Evolutionary conservation across 805 yeast genomes (phyloP).

Genomic region (Schwanniomyces sp.): DNA sequence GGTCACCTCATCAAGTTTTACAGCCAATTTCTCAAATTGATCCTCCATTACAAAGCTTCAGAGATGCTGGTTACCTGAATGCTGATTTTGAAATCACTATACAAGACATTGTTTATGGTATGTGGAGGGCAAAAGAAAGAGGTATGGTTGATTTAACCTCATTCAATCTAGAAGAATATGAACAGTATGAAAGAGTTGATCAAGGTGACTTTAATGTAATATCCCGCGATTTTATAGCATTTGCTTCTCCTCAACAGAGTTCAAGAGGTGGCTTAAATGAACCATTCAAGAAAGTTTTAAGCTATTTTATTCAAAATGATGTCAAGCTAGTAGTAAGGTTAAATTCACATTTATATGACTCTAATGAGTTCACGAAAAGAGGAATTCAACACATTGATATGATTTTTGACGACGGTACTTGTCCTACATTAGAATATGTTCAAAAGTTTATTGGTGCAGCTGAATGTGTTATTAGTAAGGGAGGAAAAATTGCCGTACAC

Average conservation of each 20-base stretch:
- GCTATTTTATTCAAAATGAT: slow-evolving; percentile 66
- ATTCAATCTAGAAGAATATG: slow-evolving; percentile 91
- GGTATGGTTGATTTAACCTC: slow-evolving; percentile 81
- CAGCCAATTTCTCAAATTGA: slow-evolving; percentile 91
- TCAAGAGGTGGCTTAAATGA: slow-evolving; percentile 50
- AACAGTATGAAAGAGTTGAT: slow-evolving; percentile 91
- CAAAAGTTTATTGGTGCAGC: slow-evolving; percentile 94
- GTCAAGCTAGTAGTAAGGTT: slow-evolving; percentile 90
- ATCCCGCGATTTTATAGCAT: slow-evolving; percentile 93
- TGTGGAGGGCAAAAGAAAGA: slow-evolving; percentile 96
- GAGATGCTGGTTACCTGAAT: slow-evolving; percentile 96
- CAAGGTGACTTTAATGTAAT: slow-evolving; percentile 94
- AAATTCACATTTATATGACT: slow-evolving; percentile 88
- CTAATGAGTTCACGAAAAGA: slow-evolving; percentile 74
- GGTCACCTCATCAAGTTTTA: slow-evolving; percentile 98
- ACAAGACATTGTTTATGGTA: slow-evolving; percentile 93
- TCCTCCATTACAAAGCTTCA: slow-evolving; percentile 90
- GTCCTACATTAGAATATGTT: slow-evolving; percentile 93
- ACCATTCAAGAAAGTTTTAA: slow-evolving; percentile 78
- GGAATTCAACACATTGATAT: slow-evolving; percentile 90
- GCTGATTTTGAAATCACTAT: slow-evolving; percentile 93
- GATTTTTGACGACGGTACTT: slow-evolving; percentile 97
- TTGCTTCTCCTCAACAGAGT: slow-evolving; percentile 90
- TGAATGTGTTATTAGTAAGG: slow-evolving; percentile 78
- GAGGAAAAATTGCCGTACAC: slow-evolving; percentile 97